A percentile compares a stretch with the other conserved stretches of the same genome.
Evolutionary conservation across 768 basidiomycete species (phyloP).

Genomic region (Tulasnella sp.): DNA sequence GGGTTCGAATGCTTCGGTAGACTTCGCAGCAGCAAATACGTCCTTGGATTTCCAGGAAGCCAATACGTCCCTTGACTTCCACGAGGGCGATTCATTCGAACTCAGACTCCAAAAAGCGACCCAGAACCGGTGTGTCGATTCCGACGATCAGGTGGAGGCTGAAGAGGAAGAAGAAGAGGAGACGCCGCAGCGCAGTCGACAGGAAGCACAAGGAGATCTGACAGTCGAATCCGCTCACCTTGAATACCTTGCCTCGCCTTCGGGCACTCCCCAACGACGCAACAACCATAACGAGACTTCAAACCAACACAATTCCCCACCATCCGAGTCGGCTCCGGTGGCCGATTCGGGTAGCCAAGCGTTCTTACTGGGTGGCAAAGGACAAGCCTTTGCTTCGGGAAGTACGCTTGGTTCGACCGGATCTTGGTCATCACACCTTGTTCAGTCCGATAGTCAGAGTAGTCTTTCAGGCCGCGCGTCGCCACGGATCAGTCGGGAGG

Average conservation of each 20-base stretch:
- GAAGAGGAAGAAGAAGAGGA: background rate
- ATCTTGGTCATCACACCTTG: background rate
- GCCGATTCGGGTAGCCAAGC: conserved; percentile 8
- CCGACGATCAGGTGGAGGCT: conserved; percentile 3
- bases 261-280: background rate
- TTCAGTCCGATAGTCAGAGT: conserved; percentile 30
- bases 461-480: conserved; percentile 1
- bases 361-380: conserved; percentile 34
- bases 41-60: conserved; percentile 10
- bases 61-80: conserved; percentile 38
- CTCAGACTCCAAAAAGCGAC: conserved; percentile 26
- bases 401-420: background rate
- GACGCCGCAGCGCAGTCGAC: background rate
- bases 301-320: background rate
- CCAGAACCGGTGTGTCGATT: conserved; percentile 28
- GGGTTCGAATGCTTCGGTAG: background rate
- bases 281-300: background rate
- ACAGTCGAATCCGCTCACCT: background rate
- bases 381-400: background rate
- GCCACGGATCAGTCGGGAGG: conserved; percentile 20
- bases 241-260: background rate
- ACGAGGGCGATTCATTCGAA: conserved; percentile 22
- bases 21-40: background rate
- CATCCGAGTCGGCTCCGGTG: background rate
- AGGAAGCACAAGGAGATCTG: background rate